Evolutionary conservation across 139 green algal genomes (phyloP).

Genomic region (Chlorella sorokiniana): DNA sequence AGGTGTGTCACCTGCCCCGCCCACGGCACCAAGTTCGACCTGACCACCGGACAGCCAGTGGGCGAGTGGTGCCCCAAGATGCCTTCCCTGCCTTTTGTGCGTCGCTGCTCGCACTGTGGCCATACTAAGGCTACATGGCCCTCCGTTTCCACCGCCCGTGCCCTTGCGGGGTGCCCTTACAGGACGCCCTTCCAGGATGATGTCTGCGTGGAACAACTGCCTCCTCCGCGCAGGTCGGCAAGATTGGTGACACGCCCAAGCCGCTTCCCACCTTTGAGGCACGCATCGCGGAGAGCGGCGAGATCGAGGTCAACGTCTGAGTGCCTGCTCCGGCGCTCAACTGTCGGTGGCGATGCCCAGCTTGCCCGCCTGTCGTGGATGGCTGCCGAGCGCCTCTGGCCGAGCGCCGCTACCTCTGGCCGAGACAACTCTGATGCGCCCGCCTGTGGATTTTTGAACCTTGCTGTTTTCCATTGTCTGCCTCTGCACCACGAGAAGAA

Average conservation of each 20-base stretch:
- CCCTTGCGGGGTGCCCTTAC: too few relatives aligned
- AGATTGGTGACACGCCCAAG: constrained; percentile 56
- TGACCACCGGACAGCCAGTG: constrained; percentile 66
- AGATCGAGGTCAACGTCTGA: constrained; percentile 69
- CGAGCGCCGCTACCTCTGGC: too few relatives aligned
- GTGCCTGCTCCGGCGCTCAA: neutral
- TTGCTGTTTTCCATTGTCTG: too few relatives aligned
- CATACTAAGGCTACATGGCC: too few relatives aligned
- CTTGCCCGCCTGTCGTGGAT: neutral
- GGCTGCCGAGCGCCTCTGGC: too few relatives aligned
- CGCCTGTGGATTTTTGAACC: too few relatives aligned
- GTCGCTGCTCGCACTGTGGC: neutral
- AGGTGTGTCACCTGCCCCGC: constrained; percentile 75
- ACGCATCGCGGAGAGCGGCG: constrained; percentile 56
- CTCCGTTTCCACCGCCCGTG: too few relatives aligned
- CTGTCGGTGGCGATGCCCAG: neutral
- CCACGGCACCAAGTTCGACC: constrained; percentile 75
- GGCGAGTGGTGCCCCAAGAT: constrained; percentile 70
- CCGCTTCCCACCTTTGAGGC: constrained; percentile 68
- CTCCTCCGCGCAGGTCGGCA: constrained; percentile 55
- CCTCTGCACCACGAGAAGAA: too few relatives aligned
- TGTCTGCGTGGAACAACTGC: too few relatives aligned
- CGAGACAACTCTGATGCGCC: too few relatives aligned
- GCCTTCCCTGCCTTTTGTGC: constrained; percentile 65
- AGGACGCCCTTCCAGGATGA: too few relatives aligned